A percentile compares a stretch with the other conserved stretches of the same genome.
Evolutionary conservation across 106 monocot genomes (phyloP).

Genomic region (Dioscorea zingiberensis): DNA sequence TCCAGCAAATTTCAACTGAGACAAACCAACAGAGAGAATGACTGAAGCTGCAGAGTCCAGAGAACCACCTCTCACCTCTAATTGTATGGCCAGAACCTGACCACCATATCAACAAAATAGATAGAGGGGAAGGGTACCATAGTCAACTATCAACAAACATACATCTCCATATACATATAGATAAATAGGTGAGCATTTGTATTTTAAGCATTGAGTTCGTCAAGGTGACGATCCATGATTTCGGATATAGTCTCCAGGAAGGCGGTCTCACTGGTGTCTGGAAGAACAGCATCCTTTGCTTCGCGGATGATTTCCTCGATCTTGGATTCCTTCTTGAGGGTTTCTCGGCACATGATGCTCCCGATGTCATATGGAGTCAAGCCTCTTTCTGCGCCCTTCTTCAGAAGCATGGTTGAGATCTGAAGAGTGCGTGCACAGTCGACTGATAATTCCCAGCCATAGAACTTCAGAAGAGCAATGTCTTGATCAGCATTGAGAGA

Average conservation of each 20-base stretch:
- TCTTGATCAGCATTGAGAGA: conserved; percentile 77
- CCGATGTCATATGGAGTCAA: conserved; percentile 73
- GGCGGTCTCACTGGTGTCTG: conserved; percentile 45
- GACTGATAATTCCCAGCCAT: conserved; percentile 70
- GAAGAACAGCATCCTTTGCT: conserved; percentile 49
- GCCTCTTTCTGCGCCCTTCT: conserved; percentile 73
- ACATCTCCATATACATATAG: background rate
- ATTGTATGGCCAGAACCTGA: too few relatives aligned
- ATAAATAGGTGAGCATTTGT: background rate
- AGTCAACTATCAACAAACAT: background rate
- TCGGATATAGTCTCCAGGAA: conserved; percentile 65
- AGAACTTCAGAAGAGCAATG: conserved; percentile 58
- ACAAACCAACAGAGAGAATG: too few relatives aligned
- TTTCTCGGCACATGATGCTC: conserved; percentile 76
- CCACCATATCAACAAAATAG: too few relatives aligned
- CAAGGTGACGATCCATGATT: conserved; percentile 62
- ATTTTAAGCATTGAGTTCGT: conserved; percentile 15
- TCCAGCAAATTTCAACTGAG: too few relatives aligned
- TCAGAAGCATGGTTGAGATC: conserved; percentile 90
- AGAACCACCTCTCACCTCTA: too few relatives aligned
- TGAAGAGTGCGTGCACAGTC: conserved; percentile 62
- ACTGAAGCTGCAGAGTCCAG: too few relatives aligned
- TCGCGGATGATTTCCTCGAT: conserved; percentile 89
- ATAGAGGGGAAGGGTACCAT: too few relatives aligned
- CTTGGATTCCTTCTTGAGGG: conserved; percentile 61